Evolutionary conservation across 176 grass and related monocot species (phyloP).

Genomic region (Musa acuminata): DNA sequence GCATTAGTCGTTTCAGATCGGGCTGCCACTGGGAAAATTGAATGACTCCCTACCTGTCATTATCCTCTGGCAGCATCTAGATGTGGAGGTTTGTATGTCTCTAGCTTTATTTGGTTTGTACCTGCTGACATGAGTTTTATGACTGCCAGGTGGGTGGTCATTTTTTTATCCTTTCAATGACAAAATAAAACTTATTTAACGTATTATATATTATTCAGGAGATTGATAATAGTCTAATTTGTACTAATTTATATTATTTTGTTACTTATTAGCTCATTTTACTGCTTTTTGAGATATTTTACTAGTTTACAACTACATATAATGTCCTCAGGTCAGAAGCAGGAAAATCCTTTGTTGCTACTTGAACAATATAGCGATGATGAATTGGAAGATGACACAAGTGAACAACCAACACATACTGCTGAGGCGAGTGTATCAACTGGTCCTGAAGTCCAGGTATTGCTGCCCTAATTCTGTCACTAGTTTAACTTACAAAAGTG

Average conservation of each 20-base stretch:
- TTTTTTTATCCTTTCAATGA: conserved; percentile 20
- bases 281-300: conserved; percentile 20
- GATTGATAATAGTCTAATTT: not conserved
- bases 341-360: conserved; percentile 79
- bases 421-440: conserved; percentile 32
- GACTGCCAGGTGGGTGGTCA: conserved; percentile 38
- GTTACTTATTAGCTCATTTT: not conserved
- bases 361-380: conserved; percentile 96
- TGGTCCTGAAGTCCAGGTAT: conserved; percentile 47
- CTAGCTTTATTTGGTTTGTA: conserved; percentile 89
- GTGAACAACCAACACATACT: conserved; percentile 31
- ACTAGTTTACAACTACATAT: conserved; percentile 13
- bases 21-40: conserved; percentile 62
- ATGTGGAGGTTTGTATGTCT: conserved; percentile 95
- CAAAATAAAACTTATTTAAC: conserved; percentile 9
- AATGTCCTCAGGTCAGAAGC: conserved; percentile 49
- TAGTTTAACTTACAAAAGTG: not conserved
- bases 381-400: conserved; percentile 54
- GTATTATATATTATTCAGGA: not conserved
- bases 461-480: not conserved
- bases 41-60: conserved; percentile 52
- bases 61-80: conserved; percentile 74
- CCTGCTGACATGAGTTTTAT: conserved; percentile 70
- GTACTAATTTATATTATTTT: not conserved
- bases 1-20: conserved; percentile 60